phyloP scores from a whole-genome alignment of 306 rosid genomes.

The Vigna hirtella region DNA sequence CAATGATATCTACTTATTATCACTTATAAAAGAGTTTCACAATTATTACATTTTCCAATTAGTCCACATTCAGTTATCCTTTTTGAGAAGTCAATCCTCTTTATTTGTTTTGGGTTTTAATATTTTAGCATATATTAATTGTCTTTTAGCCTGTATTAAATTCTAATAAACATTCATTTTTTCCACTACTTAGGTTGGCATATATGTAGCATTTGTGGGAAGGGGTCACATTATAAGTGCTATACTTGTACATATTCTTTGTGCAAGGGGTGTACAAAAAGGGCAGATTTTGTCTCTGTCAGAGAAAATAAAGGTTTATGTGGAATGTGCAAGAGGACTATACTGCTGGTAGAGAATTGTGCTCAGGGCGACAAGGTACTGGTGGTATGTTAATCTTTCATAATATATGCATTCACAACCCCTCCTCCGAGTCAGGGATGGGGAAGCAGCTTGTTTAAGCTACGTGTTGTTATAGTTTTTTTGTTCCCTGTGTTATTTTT shows the following conservation, averaged over 20 bases:
- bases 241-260: conserved; percentile 92
- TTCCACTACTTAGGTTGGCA: conserved; percentile 83
- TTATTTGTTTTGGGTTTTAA: conserved; percentile 26
- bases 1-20: conserved; percentile 21
- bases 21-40: not conserved
- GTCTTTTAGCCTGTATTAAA: not conserved
- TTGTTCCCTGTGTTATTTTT: conserved; percentile 31
- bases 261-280: conserved; percentile 86
- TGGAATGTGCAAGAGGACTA: conserved; percentile 81
- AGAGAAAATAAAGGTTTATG: conserved; percentile 96
- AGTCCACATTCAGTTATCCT: not conserved
- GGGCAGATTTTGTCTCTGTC: conserved; percentile 75
- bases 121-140: conserved; percentile 16
- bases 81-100: conserved; percentile 10
- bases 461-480: conserved; percentile 28
- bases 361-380: conserved; percentile 59
- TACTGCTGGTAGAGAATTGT: conserved; percentile 78
- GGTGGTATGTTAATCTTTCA: conserved; percentile 57
- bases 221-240: conserved; percentile 86
- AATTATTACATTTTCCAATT: not conserved
- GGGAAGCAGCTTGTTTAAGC: not conserved
- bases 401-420: conserved; percentile 5
- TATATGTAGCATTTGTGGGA: conserved; percentile 80
- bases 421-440: not conserved
- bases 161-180: conserved; percentile 3